Conservation (phyloP, 2,329 filamentous ascomycete species). For the Cyphellophora attinorum region DNA sequence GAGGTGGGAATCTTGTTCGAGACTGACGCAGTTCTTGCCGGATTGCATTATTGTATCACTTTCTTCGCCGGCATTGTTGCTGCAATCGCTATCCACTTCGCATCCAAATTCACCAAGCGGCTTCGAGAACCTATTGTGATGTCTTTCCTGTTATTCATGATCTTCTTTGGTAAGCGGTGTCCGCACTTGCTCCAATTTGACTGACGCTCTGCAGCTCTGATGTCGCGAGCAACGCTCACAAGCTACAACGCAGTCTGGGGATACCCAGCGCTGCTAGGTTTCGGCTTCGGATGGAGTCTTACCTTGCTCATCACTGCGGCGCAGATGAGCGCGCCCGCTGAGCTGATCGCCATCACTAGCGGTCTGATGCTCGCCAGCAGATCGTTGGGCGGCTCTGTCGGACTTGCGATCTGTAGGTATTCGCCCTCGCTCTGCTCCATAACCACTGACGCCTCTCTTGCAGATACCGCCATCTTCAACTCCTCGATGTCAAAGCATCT, state of each 20-base stretch:
- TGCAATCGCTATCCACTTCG: slow-evolving; percentile 1
- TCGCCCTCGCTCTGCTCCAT: neutral
- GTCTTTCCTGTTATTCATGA: slow-evolving; percentile 6
- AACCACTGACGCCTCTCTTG: neutral
- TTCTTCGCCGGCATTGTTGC: slow-evolving; percentile 3
- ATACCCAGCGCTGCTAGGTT: slow-evolving; percentile 7
- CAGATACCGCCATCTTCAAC: slow-evolving; percentile 12
- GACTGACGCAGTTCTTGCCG: slow-evolving; percentile 2
- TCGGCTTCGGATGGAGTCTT: slow-evolving; percentile 6
- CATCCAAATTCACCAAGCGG: slow-evolving; percentile 2
- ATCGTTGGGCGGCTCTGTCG: slow-evolving; percentile 9
- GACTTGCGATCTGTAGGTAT: slow-evolving; percentile 7
- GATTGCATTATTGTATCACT: slow-evolving; percentile 7
- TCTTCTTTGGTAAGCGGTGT: slow-evolving; percentile 6
- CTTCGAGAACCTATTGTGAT: slow-evolving; percentile 6
- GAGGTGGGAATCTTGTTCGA: slow-evolving; percentile 8
- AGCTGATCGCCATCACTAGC: slow-evolving; percentile 9
- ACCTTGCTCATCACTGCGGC: slow-evolving; percentile 6
- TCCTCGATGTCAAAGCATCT: slow-evolving; percentile 8
- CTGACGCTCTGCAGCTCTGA: slow-evolving; percentile 2
- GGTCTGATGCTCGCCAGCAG: slow-evolving; percentile 9
- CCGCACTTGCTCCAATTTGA: slow-evolving; percentile 1
- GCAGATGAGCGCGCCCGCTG: slow-evolving; percentile 9
- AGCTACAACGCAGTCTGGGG: slow-evolving; percentile 8
- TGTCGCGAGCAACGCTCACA: slow-evolving; percentile 5